These are phyloP conservation scores for Xylariales sp. DNA, from an alignment of 2,329 filamentous ascomycete species.

Conservation along the genomic window DNA sequence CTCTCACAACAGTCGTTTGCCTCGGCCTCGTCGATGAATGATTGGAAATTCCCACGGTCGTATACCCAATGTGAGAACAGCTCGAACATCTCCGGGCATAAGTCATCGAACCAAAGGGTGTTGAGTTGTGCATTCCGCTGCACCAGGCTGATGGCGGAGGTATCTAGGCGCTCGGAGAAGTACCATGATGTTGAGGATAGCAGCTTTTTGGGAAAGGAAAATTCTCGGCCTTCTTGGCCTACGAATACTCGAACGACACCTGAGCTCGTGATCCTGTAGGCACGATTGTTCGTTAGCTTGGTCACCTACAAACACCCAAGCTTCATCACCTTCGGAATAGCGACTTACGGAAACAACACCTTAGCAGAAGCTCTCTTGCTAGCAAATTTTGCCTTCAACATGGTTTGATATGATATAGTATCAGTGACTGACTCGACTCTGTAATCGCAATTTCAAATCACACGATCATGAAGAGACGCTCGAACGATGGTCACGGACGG, in stretches of 20 bases:
- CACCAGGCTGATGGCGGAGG: constrained; percentile 16
- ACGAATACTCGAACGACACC: constrained; percentile 26
- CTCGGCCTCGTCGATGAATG: constrained; percentile 23
- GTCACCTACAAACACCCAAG: no score
- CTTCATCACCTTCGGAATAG: not conserved
- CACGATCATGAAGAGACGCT: not conserved
- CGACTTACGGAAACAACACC: constrained; percentile 3
- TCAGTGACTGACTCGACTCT: not conserved
- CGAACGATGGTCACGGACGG: constrained; percentile 3
- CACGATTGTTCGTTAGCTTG: constrained; percentile 1
- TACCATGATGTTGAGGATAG: constrained; percentile 23
- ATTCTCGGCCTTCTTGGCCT: constrained; percentile 22
- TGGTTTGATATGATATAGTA: constrained; percentile 3
- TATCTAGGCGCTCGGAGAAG: constrained; percentile 23
- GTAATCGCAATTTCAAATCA: not conserved
- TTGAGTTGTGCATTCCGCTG: constrained; percentile 18
- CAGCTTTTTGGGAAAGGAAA: constrained; percentile 25
- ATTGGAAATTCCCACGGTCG: constrained; percentile 21
- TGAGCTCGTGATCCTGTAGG: constrained; percentile 15
- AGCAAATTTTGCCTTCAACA: constrained; percentile 6
- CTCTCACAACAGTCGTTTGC: constrained; percentile 25
- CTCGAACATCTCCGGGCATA: constrained; percentile 29
- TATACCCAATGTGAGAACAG: constrained; percentile 30
- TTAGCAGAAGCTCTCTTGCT: constrained; percentile 6
- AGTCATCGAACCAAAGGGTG: constrained; percentile 24